These are phyloP conservation scores for Eragrostis tef DNA, from an alignment of 202 grass and related monocot genomes.

Conservation along the genomic window DNA sequence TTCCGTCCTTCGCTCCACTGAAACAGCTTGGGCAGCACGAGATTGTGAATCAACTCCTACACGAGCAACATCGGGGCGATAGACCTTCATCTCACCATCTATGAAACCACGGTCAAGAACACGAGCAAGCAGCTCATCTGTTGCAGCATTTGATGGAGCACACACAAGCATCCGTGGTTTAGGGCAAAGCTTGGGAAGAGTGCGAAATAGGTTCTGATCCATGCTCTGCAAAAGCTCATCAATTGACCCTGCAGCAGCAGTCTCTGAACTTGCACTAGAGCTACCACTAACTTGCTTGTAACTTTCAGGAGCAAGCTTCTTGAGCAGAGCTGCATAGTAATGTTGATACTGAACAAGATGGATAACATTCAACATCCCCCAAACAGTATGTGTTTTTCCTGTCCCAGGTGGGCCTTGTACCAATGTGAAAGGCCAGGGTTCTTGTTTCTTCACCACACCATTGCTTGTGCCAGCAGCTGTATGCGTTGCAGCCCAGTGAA, in stretches of 20 bases:
- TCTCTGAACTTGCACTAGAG: slow-evolving; percentile 56
- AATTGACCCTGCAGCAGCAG: slow-evolving; percentile 76
- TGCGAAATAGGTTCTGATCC: slow-evolving; percentile 95
- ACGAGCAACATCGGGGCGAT: slow-evolving; percentile 98
- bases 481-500: slow-evolving; percentile 99
- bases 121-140: slow-evolving; percentile 92
- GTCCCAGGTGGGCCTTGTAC: slow-evolving; percentile 98
- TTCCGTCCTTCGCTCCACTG: slow-evolving; percentile 93
- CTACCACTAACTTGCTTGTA: slow-evolving; percentile 81
- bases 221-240: slow-evolving; percentile 98
- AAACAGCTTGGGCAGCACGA: slow-evolving; percentile 97
- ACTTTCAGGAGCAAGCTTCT: slow-evolving; percentile 98
- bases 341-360: slow-evolving; percentile 99
- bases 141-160: slow-evolving; percentile 95
- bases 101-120: slow-evolving; percentile 98
- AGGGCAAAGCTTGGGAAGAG: slow-evolving; percentile 95
- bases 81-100: slow-evolving; percentile 99
- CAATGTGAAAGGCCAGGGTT: slow-evolving; percentile 98
- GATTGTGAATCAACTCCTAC: slow-evolving; percentile 98
- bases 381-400: slow-evolving; percentile 99
- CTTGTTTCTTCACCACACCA: slow-evolving; percentile 78
- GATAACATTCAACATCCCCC: slow-evolving; percentile 99
- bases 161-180: slow-evolving; percentile 99
- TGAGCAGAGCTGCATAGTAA: slow-evolving; percentile 91
- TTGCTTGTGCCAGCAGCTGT: slow-evolving; percentile 93